Percentiles rank a stretch among this genome's conserved stretches.
These are phyloP conservation scores for Dendrocalamus latiflorus DNA, from an alignment of 202 grass and related monocot genomes.

Conservation along the genomic window DNA sequence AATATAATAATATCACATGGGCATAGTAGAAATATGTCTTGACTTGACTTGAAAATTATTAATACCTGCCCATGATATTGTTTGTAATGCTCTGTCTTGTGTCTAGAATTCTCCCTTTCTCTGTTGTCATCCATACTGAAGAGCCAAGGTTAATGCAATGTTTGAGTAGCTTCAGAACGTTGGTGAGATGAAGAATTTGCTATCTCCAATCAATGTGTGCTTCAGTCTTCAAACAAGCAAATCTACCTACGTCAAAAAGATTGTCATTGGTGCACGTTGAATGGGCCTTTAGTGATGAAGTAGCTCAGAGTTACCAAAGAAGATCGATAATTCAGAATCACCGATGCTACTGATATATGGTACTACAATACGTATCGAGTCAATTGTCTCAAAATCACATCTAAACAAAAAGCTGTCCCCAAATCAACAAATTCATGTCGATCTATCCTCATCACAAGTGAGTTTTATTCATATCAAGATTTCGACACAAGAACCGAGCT, in stretches of 20 bases:
- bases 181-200: background rate
- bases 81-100: background rate
- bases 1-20: background rate
- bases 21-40: background rate
- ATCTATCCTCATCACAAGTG: background rate
- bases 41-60: background rate
- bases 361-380: background rate
- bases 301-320: too few relatives aligned
- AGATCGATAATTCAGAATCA: too few relatives aligned
- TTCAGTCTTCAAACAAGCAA: background rate
- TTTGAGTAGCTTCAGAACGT: background rate
- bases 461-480: background rate
- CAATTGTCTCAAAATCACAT: background rate
- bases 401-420: background rate
- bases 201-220: background rate
- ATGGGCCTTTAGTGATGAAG: too few relatives aligned
- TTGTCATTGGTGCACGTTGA: too few relatives aligned
- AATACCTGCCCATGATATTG: background rate
- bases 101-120: background rate
- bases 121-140: background rate
- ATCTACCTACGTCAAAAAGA: too few relatives aligned
- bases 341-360: background rate
- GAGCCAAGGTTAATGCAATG: background rate
- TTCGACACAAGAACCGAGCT: background rate
- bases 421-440: background rate